A percentile compares a stretch with the other conserved stretches of the same genome.
Evolutionary conservation across 2,329 filamentous ascomycete species (phyloP).

Genomic region (Pseudocercospora ulei): DNA sequence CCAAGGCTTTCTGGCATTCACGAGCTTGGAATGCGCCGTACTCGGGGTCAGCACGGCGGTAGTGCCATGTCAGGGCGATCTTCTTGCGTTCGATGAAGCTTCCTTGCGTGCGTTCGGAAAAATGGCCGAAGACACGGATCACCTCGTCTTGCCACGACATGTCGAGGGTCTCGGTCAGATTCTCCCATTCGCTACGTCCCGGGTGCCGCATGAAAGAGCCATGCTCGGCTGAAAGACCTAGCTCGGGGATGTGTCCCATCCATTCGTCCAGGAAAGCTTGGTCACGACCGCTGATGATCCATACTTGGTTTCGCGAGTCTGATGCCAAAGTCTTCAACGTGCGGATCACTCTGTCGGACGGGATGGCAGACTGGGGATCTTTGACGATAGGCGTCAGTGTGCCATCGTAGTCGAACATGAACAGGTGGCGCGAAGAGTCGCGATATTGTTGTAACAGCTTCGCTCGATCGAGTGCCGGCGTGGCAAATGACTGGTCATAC

Average conservation of each 20-base stretch:
- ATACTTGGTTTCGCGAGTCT: slow-evolving; percentile 78
- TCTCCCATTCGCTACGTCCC: slow-evolving; percentile 68
- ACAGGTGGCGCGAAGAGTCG: slow-evolving; percentile 65
- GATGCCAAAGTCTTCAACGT: slow-evolving; percentile 69
- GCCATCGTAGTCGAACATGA: slow-evolving; percentile 99
- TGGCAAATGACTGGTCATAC: slow-evolving; percentile 63
- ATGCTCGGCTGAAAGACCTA: slow-evolving; percentile 95
- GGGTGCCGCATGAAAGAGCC: slow-evolving; percentile 89
- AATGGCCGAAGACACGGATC: slow-evolving; percentile 72
- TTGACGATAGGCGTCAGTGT: slow-evolving; percentile 92
- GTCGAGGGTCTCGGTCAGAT: slow-evolving; percentile 72
- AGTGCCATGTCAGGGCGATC: slow-evolving; percentile 94
- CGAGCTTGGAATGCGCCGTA: slow-evolving; percentile 67
- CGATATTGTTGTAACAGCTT: slow-evolving; percentile 65
- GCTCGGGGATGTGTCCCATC: slow-evolving; percentile 76
- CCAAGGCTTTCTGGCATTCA: slow-evolving; percentile 72
- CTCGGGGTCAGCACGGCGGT: slow-evolving; percentile 80
- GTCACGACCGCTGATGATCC: slow-evolving; percentile 95
- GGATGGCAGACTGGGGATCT: slow-evolving; percentile 79
- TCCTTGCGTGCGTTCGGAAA: slow-evolving; percentile 78
- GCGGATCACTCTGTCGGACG: slow-evolving; percentile 69
- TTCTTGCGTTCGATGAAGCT: slow-evolving; percentile 92
- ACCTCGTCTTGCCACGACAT: slow-evolving; percentile 91
- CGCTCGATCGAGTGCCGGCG: slow-evolving; percentile 69
- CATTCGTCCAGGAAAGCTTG: slow-evolving; percentile 83